phyloP scores from a whole-genome alignment of 2,329 filamentous ascomycete genomes.

The Reticulascus tulasneorum region DNA sequence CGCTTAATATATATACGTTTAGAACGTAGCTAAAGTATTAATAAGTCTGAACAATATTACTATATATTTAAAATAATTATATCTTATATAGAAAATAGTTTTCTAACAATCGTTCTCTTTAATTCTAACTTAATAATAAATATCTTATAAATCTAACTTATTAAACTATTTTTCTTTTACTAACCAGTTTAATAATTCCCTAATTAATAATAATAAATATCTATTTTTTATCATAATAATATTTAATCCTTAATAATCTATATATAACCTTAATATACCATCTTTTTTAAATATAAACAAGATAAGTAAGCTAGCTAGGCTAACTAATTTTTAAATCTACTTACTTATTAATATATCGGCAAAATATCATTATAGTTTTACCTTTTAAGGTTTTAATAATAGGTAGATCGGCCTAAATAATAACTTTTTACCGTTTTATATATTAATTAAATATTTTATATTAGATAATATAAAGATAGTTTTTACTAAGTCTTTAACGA shows the following conservation, averaged over 20 bases:
- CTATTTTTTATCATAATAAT: constrained; percentile 21
- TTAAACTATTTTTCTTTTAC: constrained; percentile 11
- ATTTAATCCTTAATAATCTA: constrained; percentile 24
- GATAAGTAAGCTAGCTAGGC: constrained; percentile 5
- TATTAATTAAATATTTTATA: too few relatives aligned
- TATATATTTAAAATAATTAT: constrained; percentile 27
- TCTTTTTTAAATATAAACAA: constrained; percentile 20
- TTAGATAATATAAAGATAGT: too few relatives aligned
- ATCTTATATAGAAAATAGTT: constrained; percentile 27
- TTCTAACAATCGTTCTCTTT: constrained; percentile 26
- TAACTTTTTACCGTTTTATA: too few relatives aligned
- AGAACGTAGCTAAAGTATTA: constrained; percentile 15
- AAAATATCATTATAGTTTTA: too few relatives aligned
- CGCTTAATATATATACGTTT: constrained; percentile 19
- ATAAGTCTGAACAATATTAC: constrained; percentile 24
- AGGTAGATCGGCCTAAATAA: too few relatives aligned
- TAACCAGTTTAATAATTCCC: constrained; percentile 18
- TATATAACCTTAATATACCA: constrained; percentile 16
- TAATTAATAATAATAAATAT: constrained; percentile 20
- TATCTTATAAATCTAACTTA: constrained; percentile 14
- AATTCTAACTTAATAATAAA: constrained; percentile 28
- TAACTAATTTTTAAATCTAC: constrained; percentile 9
- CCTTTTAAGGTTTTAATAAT: too few relatives aligned
- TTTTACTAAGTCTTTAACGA: too few relatives aligned
- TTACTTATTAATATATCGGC: too few relatives aligned